Percentiles rank a stretch among this genome's conserved stretches.
phyloP scores from a whole-genome alignment of 1,139 yeast genomes.

The Yamadazyma aaseri region DNA sequence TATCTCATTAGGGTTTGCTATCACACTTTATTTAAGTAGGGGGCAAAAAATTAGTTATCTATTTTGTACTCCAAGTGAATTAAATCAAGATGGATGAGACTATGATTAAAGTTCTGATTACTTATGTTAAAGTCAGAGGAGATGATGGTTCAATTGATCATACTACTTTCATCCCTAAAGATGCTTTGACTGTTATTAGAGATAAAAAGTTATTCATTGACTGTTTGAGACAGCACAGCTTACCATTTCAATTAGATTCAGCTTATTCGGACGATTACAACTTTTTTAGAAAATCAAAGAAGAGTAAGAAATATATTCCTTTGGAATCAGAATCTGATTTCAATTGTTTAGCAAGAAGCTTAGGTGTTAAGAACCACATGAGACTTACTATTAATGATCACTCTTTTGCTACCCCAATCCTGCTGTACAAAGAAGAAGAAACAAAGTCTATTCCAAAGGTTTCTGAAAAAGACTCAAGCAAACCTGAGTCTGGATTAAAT shows the following conservation, averaged over 20 bases:
- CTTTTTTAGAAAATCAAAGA: conserved; percentile 42
- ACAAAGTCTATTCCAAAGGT: not conserved
- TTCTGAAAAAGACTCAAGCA: not conserved
- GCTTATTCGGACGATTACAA: not conserved
- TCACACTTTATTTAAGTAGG: too few relatives aligned
- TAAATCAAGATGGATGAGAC: conserved; percentile 1
- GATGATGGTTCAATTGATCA: conserved; percentile 8
- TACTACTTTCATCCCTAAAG: conserved; percentile 8
- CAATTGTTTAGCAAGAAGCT: conserved; percentile 44
- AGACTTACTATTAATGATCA: conserved; percentile 28
- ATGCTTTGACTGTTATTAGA: conserved; percentile 4
- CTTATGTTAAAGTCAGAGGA: conserved; percentile 11
- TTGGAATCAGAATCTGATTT: conserved; percentile 43
- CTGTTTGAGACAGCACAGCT: conserved; percentile 6
- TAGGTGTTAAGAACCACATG: conserved; percentile 42
- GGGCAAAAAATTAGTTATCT: conserved; percentile 1
- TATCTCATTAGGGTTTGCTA: too few relatives aligned
- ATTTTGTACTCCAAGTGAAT: too few relatives aligned
- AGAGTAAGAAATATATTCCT: conserved; percentile 38
- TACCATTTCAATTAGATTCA: conserved; percentile 10
- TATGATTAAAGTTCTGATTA: conserved; percentile 12
- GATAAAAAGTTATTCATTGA: conserved; percentile 11
- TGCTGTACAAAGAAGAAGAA: not conserved
- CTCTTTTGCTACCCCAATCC: not conserved
- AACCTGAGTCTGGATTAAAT: not conserved